Evolutionary conservation across 345 rosid genomes (phyloP), one percentile per base, ranked within the genome.

Genomic region (Euphorbia tirucalli): DNA sequence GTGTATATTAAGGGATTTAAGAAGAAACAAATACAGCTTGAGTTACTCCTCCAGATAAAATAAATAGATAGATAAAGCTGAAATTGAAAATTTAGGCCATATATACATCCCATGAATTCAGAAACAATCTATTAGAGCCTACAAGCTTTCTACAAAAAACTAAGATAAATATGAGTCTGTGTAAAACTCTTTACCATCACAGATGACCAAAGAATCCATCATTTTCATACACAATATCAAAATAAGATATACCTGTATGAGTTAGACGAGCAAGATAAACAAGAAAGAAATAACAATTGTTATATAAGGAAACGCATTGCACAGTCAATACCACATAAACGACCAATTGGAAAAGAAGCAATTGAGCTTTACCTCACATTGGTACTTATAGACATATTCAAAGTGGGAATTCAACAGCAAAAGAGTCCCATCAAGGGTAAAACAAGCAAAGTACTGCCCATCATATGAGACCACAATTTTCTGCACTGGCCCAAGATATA

Each of bases 381-480:
- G 79, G 75, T 89, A 84, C 56, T 89, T 85, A 71, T 87, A 87
- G 75, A 82, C 61, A 22, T 79, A 64, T 44, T 81, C 80, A 30
- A 87, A 81, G 71, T 84, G 86, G 39, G 86, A 85, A 65, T 87
- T 88, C 77, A 87, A 83, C 25, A 93, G 87, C 69, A 87, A 84
- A 73, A 95, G 78, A 66, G 90, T 86, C 9, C 97, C 97, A 65
- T 95, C 98, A 71, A 89, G 96, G 9, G 86, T 89, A 72, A 95
- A 95, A 59, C 91, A 85, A 1, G 99, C 97, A 72, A 95, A 78
- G 71, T 79, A 84, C 75, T 85, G 88, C 39, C 98, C 99, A 56
- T 86, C 87, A 72, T 87, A 89, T 0, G 99, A 89, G 70, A 92
- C 85, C 3, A 86, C 89, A 89, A 95, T 85, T 86, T 86, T 90